Evolutionary conservation across 2,329 filamentous ascomycete genomes (phyloP).

Genomic region (Xylaria sp.): DNA sequence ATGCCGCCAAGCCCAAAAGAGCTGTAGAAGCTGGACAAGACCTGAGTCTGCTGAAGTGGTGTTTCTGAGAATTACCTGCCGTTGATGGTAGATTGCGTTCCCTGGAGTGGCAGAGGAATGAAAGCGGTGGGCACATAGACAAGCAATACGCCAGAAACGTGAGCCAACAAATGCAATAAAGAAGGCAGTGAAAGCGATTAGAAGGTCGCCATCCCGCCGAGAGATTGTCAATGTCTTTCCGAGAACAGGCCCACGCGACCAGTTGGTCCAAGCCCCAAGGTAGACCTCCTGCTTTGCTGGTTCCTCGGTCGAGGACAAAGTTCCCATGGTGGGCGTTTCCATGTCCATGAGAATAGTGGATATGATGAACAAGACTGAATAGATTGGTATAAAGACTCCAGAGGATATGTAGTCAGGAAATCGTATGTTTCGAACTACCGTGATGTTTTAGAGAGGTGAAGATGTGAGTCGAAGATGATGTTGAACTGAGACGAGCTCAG

Average conservation of each 20-base stretch:
- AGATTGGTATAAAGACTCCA: too few relatives aligned
- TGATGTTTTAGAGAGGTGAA: too few relatives aligned
- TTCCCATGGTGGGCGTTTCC: too few relatives aligned
- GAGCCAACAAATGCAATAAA: slow-evolving; percentile 15
- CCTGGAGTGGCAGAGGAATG: background rate
- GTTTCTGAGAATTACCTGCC: slow-evolving; percentile 9
- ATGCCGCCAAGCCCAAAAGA: slow-evolving; percentile 14
- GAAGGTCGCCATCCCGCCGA: slow-evolving; percentile 10
- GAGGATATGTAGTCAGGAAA: too few relatives aligned
- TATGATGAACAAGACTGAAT: too few relatives aligned
- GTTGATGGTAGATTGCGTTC: slow-evolving; percentile 1
- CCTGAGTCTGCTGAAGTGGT: slow-evolving; percentile 3
- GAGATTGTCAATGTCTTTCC: slow-evolving; percentile 10
- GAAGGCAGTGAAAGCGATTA: slow-evolving; percentile 19
- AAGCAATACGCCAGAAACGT: slow-evolving; percentile 9
- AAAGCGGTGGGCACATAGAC: slow-evolving; percentile 1
- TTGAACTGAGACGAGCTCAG: too few relatives aligned
- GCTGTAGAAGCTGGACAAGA: background rate
- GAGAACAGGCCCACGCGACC: slow-evolving; percentile 1
- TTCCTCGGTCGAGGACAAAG: too few relatives aligned
- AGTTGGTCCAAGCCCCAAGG: slow-evolving; percentile 5
- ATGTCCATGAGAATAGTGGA: too few relatives aligned
- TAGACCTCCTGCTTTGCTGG: background rate
- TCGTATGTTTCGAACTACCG: too few relatives aligned
- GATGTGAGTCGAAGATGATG: too few relatives aligned